Evolutionary conservation across 2,329 filamentous ascomycete genomes (phyloP).

Genomic region (Parasarocladium wereldwijsianum): DNA sequence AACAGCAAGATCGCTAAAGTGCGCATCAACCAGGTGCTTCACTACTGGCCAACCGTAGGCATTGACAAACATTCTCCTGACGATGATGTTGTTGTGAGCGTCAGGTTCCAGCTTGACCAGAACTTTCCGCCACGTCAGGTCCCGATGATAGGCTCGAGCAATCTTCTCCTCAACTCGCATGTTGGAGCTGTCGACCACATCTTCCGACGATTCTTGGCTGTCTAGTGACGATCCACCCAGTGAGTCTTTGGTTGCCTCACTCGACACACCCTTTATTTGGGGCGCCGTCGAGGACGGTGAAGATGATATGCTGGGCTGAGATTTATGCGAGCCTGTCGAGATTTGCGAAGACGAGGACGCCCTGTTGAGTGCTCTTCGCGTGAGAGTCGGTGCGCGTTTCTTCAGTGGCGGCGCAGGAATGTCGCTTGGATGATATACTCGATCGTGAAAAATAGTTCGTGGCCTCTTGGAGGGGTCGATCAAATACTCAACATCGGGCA

Average conservation of each 20-base stretch:
- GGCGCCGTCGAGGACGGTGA: slow-evolving; percentile 15
- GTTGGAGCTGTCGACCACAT: slow-evolving; percentile 41
- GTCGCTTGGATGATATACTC: slow-evolving; percentile 84
- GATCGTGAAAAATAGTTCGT: slow-evolving; percentile 90
- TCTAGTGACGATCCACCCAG: too few species aligned
- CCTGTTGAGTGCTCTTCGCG: slow-evolving; percentile 15
- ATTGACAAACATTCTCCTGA: slow-evolving; percentile 91
- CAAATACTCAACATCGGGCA: slow-evolving; percentile 70
- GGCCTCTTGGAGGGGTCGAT: slow-evolving; percentile 69
- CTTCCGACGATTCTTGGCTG: too few species aligned
- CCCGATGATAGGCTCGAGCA: slow-evolving; percentile 82
- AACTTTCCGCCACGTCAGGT: slow-evolving; percentile 90
- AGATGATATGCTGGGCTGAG: slow-evolving; percentile 13
- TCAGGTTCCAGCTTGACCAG: slow-evolving; percentile 91
- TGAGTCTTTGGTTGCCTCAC: slow-evolving; percentile 31
- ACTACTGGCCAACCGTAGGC: slow-evolving; percentile 96
- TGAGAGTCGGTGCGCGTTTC: slow-evolving; percentile 26
- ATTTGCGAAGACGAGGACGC: slow-evolving; percentile 11
- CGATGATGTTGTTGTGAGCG: slow-evolving; percentile 96
- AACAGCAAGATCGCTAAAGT: slow-evolving; percentile 61
- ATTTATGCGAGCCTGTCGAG: slow-evolving; percentile 7
- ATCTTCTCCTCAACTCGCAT: slow-evolving; percentile 98
- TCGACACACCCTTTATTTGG: slow-evolving; percentile 26
- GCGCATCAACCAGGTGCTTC: slow-evolving; percentile 86
- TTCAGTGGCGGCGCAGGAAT: slow-evolving; percentile 70